A percentile compares a stretch with the other conserved stretches of the same genome.
These are phyloP conservation scores for Gynochthodes officinalis DNA, from an alignment of 257 asterid genomes.

Conservation along the genomic window DNA sequence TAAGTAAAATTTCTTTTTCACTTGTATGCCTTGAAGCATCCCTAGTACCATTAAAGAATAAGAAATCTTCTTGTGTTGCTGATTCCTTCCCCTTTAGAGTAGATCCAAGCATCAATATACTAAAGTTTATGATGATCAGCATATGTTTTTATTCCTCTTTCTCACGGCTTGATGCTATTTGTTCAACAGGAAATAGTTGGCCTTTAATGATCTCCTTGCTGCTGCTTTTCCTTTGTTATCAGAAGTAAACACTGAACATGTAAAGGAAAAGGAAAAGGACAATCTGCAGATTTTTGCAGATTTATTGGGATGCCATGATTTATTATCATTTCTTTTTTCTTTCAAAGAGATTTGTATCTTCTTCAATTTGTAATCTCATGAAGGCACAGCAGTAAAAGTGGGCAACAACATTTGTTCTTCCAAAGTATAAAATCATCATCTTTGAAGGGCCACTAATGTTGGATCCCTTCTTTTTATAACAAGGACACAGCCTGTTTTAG, in stretches of 20 bases:
- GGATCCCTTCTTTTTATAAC: conserved; percentile 19
- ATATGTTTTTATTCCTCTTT: neutral
- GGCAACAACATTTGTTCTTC: conserved; percentile 9
- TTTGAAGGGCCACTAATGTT: conserved; percentile 19
- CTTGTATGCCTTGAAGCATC: no score
- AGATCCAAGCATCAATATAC: neutral
- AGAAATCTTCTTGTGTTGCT: no score
- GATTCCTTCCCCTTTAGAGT: no score
- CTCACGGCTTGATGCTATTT: neutral
- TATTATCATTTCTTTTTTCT: neutral
- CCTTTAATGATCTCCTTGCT: neutral
- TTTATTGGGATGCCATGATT: neutral
- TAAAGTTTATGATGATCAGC: neutral
- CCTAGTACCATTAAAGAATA: no score
- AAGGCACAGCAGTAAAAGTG: conserved; percentile 11
- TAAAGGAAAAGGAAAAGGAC: conserved; percentile 12
- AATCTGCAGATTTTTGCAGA: conserved; percentile 5
- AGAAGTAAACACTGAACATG: neutral
- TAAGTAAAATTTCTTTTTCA: no score
- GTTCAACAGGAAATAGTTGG: neutral
- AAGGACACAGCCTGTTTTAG: conserved; percentile 18
- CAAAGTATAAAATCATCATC: conserved; percentile 10
- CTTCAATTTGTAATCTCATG: neutral
- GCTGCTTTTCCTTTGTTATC: neutral
- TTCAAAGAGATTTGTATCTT: neutral